Base-by-base conservation (phyloP, 139 green algal species). In the Penium margaritaceum region DNA sequence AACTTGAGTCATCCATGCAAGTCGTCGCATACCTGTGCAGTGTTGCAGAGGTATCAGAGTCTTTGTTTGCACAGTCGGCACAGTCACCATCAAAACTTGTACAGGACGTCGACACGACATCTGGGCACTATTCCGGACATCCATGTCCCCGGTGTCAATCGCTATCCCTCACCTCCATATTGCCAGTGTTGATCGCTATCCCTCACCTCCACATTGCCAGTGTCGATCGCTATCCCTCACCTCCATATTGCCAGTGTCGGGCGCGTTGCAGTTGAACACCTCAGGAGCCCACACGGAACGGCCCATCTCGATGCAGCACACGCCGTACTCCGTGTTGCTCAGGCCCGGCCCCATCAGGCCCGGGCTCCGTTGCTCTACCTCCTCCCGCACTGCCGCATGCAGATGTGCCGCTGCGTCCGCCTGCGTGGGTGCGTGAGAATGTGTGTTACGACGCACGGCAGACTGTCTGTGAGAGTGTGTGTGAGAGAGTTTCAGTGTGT, bases 211-310 rank as follows among this genome's bases (percentile, higher is more conserved):
- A 2, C 21, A 70, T 27, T 14, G 14, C n/a, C 5, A 2, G 7
- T 27, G 2, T 24, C 67, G 3, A 14, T 36, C 37, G 12, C 21
- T 57, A 24, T 21, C 37, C 12, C 58, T 34, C 19, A 94, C 88
- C 86, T 99, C 95, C 95, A 99, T 99, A 87, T 99, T 99, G 51
- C 93, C 93, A 0, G 95, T 98, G 82, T 99, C 95, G 5, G 95
- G 95, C 0, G 95, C 94, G 5, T 78, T 89, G 87, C 94, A 98
- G 88, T 99, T 99, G 89, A 98, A 99, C 3, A 92, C 79, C 85
- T 99, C 94, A 0, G 91, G 86, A 0, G 89, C 90, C 85, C 86
- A 96, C 41, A 85, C 54, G 46, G 75, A 88, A 21, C 34, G 47
- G 17, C 89, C 90, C 85, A 91, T 95, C 30, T 33, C 38, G 68